Conservation (phyloP, 306 rosid genomes). For the Acacia melanoxylon region DNA sequence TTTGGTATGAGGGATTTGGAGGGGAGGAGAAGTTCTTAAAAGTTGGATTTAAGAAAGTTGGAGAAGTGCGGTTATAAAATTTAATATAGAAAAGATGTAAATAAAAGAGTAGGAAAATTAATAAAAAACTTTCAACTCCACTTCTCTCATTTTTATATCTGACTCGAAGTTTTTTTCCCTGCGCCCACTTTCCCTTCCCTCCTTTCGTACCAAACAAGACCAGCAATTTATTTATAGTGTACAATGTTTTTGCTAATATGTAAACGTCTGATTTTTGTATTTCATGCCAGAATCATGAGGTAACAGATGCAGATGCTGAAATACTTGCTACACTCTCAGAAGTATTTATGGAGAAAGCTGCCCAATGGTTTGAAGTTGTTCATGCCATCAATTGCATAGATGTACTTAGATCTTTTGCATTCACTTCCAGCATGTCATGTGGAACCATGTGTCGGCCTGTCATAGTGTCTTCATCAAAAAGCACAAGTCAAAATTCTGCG, state of each 20-base stretch:
- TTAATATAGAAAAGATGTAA: no score
- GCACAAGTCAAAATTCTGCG: constrained; percentile 36
- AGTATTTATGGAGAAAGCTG: constrained; percentile 71
- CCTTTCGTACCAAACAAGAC: no score
- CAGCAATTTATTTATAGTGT: neutral
- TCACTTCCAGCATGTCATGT: constrained; percentile 61
- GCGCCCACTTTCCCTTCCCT: no score
- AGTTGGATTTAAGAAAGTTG: no score
- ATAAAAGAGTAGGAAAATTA: no score
- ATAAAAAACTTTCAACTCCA: no score
- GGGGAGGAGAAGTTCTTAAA: no score
- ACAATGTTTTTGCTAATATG: constrained; percentile 19
- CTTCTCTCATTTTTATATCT: no score
- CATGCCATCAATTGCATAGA: constrained; percentile 85
- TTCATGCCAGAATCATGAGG: constrained; percentile 74
- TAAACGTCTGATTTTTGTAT: constrained; percentile 31
- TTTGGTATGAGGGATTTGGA: no score
- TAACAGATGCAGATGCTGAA: constrained; percentile 78
- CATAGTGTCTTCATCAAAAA: constrained; percentile 50
- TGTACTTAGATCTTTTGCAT: constrained; percentile 84
- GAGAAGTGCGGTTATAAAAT: no score
- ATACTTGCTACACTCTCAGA: constrained; percentile 69
- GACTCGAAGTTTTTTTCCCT: no score
- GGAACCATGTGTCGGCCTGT: constrained; percentile 90
- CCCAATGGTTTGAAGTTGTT: constrained; percentile 70